Evolutionary conservation across 257 asterid genomes (phyloP), one percentile per base, ranked within the genome.

Genomic region (Forsythia suspensa): DNA sequence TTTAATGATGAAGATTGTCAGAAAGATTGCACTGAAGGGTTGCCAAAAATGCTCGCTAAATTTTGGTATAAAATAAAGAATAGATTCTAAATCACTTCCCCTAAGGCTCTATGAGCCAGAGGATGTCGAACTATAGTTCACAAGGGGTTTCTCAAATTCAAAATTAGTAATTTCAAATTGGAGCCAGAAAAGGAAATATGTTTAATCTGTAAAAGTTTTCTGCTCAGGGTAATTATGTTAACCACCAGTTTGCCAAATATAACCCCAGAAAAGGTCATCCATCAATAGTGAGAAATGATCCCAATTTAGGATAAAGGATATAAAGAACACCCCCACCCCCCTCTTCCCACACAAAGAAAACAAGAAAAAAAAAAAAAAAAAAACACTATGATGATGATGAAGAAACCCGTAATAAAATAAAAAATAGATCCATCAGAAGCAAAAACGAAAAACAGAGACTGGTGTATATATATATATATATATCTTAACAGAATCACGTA

Each of bases 401-500:
- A 24, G 37, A 9, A 6, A 6, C 24, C 29, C 66, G n/a, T 18
- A 57, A 57, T 34, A 57, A 15, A 16, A 18, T 7, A 24, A 20
- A n/a, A 55, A 55, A 55, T 55, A 5, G 24, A 57, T 57, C 11
- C 66, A 57, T 52, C 8, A 57, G 9, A 57, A 57, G 5, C 11
- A 20, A 57, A 57, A 57, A 57, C n/a, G 8, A 24, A 20, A 57
- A 18, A 57, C n/a, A 4, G 55, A 46, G 55, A 13, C 55, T 46
- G 18, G 55, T 24, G 70, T 4, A 1, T 10, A 4, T 5, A 13
- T 15, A 18, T 15, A 18, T 24, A 63, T 3, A 63, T 24, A 15
- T 29, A 5, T 63, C 10, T 24, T 63, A 70, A 81, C 37, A 73
- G 72, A 82, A 76, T 72, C 71, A 75, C 89, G 59, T 86, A 94